Evolutionary conservation across 2,329 filamentous ascomycete genomes (phyloP).

Genomic region (Sclerotiophoma versabilis): DNA sequence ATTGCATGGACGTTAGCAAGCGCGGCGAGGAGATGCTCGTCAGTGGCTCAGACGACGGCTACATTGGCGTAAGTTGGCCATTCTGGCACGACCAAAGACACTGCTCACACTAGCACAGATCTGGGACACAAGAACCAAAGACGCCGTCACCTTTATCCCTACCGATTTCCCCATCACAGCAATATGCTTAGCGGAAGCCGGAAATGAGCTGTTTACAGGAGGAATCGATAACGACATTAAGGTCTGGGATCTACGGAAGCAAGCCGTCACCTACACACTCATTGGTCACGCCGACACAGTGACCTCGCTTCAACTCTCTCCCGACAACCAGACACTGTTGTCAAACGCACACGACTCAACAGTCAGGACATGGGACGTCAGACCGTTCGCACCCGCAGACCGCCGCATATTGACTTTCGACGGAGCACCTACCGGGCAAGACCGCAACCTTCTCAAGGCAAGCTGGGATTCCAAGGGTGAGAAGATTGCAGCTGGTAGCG

Average conservation of each 20-base stretch:
- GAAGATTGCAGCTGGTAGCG: slow-evolving; percentile 86
- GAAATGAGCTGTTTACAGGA: slow-evolving; percentile 93
- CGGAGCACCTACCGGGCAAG: slow-evolving; percentile 83
- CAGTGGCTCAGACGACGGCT: slow-evolving; percentile 92
- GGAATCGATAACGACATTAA: slow-evolving; percentile 98
- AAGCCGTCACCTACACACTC: slow-evolving; percentile 85
- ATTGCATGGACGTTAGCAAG: slow-evolving; percentile 85
- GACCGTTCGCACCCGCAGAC: slow-evolving; percentile 90
- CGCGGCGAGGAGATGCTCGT: slow-evolving; percentile 89
- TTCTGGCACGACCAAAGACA: neutral
- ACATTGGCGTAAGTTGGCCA: slow-evolving; percentile 67
- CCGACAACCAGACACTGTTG: slow-evolving; percentile 86
- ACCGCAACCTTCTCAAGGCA: slow-evolving; percentile 89
- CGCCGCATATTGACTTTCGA: slow-evolving; percentile 88
- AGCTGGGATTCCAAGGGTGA: slow-evolving; percentile 90
- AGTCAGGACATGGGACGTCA: slow-evolving; percentile 93
- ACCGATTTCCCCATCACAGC: slow-evolving; percentile 93
- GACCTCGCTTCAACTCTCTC: slow-evolving; percentile 88
- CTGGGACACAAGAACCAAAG: slow-evolving; percentile 93
- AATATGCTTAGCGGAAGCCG: slow-evolving; percentile 88
- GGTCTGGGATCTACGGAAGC: slow-evolving; percentile 95
- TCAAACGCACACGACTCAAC: slow-evolving; percentile 96
- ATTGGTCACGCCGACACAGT: slow-evolving; percentile 90
- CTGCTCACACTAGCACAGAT: slow-evolving; percentile 56
- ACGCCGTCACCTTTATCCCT: slow-evolving; percentile 84